Evolutionary conservation across 2,329 filamentous ascomycete species (phyloP), one percentile per base, ranked within the genome.

Genomic region (Fusarium virguliforme): DNA sequence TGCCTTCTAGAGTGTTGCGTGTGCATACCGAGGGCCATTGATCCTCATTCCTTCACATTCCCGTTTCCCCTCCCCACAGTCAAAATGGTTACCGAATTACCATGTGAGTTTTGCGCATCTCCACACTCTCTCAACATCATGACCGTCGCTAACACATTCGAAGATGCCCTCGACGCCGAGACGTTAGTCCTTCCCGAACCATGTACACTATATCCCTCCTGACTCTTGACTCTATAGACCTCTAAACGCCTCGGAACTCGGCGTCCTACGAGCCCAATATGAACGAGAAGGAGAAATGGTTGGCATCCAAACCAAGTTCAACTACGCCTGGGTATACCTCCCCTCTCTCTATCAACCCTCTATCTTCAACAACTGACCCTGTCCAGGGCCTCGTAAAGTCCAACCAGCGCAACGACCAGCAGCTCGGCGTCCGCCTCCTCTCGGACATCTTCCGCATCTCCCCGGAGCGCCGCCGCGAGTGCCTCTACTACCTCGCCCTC

Each of bases 241-340:
- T 74, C 88, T 99, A 70, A 97, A 96, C 83, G 90, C 94, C 62
- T 92, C 94, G 56, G 96, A 99, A 83, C 91, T 99, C 67, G 91
- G 95, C 81, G 96, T 98, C 70, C 88, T 99, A 60, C 93, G 95
- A 72, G 87, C 93, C 67, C 96, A 99, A 82, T 99, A 96, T 81
- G 95, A 98, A 80, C 97, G 97, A 80, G 96, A 99, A 84, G 96
- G 95, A 74, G 94, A 97, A 77, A 97, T 97, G 86, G 95, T 97
- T 67, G 95, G 95, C 66, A 89, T 99, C 41, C 96, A 99, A 83
- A 99, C 96, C 68, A 98, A 98, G 81, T 99, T 99, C 89, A 99
- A 99, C 90, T 98, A 95, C 82, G 95, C 96, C 79, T 99, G 96
- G 96, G 94, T 97, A 89, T 37, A 12, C 53, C 48, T 40, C 46